Percentiles rank a stretch among this genome's conserved stretches.
These are phyloP conservation scores for Phyllostachys edulis DNA, from an alignment of 176 grass and related monocot species.

Conservation along the genomic window DNA sequence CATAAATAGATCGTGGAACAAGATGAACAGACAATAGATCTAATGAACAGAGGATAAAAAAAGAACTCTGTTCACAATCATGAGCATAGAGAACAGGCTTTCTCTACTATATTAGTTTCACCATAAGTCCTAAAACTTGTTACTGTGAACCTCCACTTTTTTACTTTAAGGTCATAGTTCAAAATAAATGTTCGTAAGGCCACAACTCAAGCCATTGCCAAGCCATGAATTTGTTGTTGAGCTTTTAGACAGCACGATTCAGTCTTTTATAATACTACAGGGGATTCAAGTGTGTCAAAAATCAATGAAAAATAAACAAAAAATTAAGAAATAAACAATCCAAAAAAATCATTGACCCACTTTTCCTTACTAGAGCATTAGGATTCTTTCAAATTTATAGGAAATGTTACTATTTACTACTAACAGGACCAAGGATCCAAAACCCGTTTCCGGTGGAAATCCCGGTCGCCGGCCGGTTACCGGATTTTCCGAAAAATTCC, in stretches of 20 bases:
- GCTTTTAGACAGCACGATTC: neutral
- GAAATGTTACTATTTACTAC: neutral
- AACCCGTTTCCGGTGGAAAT: too few relatives aligned
- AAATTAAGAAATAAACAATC: conserved; percentile 6
- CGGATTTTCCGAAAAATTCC: too few relatives aligned
- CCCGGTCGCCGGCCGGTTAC: too few relatives aligned
- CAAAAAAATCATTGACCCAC: neutral
- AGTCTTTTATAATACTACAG: neutral
- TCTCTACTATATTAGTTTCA: neutral
- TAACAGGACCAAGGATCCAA: too few relatives aligned
- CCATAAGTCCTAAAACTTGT: neutral
- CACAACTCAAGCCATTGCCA: neutral
- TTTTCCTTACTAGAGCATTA: neutral
- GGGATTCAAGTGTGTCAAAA: neutral
- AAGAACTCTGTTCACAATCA: neutral
- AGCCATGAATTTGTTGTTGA: neutral
- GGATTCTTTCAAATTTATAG: neutral
- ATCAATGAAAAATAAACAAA: neutral
- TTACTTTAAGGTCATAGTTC: neutral
- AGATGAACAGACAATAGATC: neutral
- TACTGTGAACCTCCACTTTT: neutral
- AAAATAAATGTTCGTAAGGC: neutral
- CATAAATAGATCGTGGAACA: neutral
- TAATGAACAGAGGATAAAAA: neutral
- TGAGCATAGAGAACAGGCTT: neutral